Percentiles rank a stretch among this genome's conserved stretches.
These are phyloP conservation scores for Coccomyxa subellipsoidea DNA, from an alignment of 163 green algal genomes.

Conservation along the genomic window DNA sequence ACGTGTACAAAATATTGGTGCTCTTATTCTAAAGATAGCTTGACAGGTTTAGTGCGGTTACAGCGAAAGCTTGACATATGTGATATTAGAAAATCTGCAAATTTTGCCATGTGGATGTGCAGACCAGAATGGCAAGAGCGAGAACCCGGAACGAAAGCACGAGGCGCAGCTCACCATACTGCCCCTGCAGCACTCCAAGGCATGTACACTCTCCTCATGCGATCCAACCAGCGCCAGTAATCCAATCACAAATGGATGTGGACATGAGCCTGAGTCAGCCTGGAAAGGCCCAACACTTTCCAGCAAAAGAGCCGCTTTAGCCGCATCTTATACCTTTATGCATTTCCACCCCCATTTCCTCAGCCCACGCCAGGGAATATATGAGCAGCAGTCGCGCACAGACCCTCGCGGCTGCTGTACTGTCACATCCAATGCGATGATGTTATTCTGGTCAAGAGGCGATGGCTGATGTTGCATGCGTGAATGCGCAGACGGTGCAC, in stretches of 20 bases:
- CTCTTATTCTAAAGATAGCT: not conserved
- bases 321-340: not conserved
- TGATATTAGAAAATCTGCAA: too few relatives aligned
- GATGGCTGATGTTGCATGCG: too few relatives aligned
- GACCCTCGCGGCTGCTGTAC: too few relatives aligned
- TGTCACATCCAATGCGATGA: too few relatives aligned
- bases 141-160: slow-evolving; percentile 17
- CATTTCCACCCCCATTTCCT: too few relatives aligned
- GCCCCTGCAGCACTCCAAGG: slow-evolving; percentile 45
- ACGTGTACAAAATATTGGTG: not conserved
- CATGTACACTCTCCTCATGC: not conserved
- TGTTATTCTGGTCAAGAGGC: too few relatives aligned
- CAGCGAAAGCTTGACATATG: too few relatives aligned
- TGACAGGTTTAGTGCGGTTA: not conserved
- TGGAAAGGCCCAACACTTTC: not conserved
- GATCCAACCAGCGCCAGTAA: too few relatives aligned
- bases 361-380: too few relatives aligned
- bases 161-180: slow-evolving; percentile 38
- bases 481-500: slow-evolving; percentile 44
- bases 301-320: not conserved
- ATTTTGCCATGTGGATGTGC: too few relatives aligned
- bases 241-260: too few relatives aligned
- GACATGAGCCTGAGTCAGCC: not conserved
- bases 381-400: too few relatives aligned
- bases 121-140: not conserved